A percentile compares a stretch with the other conserved stretches of the same genome.
These are phyloP conservation scores for Phytophthora quininea DNA, from an alignment of 352 stramenopile species.

Conservation along the genomic window DNA sequence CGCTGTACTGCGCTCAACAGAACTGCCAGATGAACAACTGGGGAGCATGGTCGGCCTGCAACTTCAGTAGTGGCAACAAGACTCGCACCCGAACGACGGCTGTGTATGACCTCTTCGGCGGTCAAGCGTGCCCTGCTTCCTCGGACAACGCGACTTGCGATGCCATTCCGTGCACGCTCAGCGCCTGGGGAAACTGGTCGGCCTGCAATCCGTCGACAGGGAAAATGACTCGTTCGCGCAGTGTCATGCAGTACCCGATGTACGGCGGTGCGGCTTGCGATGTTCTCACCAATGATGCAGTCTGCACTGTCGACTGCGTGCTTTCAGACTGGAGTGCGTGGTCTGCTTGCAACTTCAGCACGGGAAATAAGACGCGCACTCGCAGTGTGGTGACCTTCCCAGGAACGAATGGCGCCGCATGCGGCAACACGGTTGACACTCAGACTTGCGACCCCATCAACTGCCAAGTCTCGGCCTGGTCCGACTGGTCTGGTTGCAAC, in stretches of 20 bases:
- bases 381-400: constrained; percentile 43
- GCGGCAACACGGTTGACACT: constrained; percentile 28
- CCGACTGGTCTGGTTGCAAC: constrained; percentile 56
- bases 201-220: constrained; percentile 41
- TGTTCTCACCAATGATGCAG: constrained; percentile 19
- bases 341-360: constrained; percentile 51
- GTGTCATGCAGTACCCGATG: constrained; percentile 34
- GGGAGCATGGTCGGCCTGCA: constrained; percentile 46
- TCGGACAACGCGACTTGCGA: constrained; percentile 31
- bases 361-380: constrained; percentile 44
- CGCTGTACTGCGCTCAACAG: constrained; percentile 35
- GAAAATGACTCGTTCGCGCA: constrained; percentile 35
- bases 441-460: constrained; percentile 46
- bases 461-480: constrained; percentile 55
- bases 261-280: constrained; percentile 43
- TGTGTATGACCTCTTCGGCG: constrained; percentile 38
- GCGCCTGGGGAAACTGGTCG: constrained; percentile 58
- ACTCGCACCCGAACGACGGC: constrained; percentile 50
- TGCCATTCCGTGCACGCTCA: constrained; percentile 40
- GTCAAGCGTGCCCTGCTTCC: constrained; percentile 25
- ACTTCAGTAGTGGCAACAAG: constrained; percentile 49
- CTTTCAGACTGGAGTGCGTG: constrained; percentile 53
- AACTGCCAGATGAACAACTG: constrained; percentile 61
- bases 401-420: constrained; percentile 27
- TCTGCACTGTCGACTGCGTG: constrained; percentile 57